phyloP scores from a whole-genome alignment of 139 green algal genomes.

The Chlorella sp. region DNA sequence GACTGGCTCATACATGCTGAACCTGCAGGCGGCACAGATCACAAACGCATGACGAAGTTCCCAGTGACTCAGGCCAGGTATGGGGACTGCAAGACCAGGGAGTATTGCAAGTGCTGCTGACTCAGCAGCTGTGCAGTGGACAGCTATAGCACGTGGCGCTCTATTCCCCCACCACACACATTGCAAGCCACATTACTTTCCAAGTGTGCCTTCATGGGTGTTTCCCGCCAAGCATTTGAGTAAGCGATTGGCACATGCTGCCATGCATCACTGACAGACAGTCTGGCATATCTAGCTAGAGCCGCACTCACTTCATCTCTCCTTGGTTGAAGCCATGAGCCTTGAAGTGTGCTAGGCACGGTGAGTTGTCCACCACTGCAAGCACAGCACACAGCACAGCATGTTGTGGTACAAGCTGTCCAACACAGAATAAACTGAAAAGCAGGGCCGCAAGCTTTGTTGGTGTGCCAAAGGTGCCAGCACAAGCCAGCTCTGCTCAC shows the following conservation, averaged over 20 bases:
- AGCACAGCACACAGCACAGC: too few species aligned
- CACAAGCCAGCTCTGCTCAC: too few species aligned
- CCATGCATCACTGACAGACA: not conserved
- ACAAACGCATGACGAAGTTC: slow-evolving; percentile 50
- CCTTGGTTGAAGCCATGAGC: not conserved
- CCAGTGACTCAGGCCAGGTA: not conserved
- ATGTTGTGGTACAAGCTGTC: too few species aligned
- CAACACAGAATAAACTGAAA: too few species aligned
- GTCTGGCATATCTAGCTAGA: not conserved
- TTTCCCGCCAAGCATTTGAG: not conserved
- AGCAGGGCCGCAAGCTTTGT: too few species aligned
- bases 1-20: slow-evolving; percentile 90
- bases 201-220: not conserved
- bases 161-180: too few species aligned
- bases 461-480: too few species aligned
- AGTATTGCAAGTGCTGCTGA: not conserved
- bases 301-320: not conserved
- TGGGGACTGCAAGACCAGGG: not conserved
- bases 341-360: slow-evolving; percentile 76
- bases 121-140: not conserved
- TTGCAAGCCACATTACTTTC: too few species aligned
- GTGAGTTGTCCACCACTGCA: slow-evolving; percentile 89
- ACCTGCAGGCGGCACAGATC: slow-evolving; percentile 59
- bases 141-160: too few species aligned
- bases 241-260: not conserved